Percentiles rank a stretch among this genome's conserved stretches.
These are phyloP conservation scores for Microascus cirrosus DNA, from an alignment of 2,329 filamentous ascomycete species.

Conservation along the genomic window DNA sequence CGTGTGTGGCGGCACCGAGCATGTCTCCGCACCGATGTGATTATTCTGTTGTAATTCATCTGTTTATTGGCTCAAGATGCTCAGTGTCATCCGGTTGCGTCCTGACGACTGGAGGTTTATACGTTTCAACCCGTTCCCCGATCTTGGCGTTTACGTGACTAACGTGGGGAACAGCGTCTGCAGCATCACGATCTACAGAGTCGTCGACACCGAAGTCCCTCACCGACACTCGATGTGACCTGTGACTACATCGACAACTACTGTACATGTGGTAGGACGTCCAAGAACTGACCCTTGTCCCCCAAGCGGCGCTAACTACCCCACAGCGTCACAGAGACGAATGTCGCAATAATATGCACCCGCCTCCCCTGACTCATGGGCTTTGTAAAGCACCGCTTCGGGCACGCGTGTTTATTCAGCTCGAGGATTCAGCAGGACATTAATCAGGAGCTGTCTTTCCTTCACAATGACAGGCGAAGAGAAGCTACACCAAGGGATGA, in stretches of 20 bases:
- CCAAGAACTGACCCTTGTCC: too few relatives aligned
- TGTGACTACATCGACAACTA: background rate
- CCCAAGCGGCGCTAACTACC: background rate
- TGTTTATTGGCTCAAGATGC: too few relatives aligned
- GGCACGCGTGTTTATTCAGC: background rate
- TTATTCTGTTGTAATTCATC: too few relatives aligned
- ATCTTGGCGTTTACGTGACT: background rate
- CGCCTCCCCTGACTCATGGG: background rate
- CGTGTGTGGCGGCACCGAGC: too few relatives aligned
- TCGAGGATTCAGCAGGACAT: background rate
- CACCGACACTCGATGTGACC: background rate
- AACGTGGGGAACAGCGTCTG: background rate
- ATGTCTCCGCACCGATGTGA: too few relatives aligned
- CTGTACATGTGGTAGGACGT: background rate
- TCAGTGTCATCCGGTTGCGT: too few relatives aligned
- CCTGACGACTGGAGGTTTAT: background rate
- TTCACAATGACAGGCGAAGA: too few relatives aligned
- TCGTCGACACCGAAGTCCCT: background rate
- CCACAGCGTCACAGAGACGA: background rate
- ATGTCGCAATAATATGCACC: background rate
- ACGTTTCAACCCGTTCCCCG: background rate
- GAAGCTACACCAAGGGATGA: too few relatives aligned
- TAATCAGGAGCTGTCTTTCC: background rate
- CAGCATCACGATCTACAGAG: background rate
- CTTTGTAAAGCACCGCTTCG: background rate